These are phyloP conservation scores for Vaccinium darrowii DNA, from an alignment of 148 eudicot species.

Conservation along the genomic window DNA sequence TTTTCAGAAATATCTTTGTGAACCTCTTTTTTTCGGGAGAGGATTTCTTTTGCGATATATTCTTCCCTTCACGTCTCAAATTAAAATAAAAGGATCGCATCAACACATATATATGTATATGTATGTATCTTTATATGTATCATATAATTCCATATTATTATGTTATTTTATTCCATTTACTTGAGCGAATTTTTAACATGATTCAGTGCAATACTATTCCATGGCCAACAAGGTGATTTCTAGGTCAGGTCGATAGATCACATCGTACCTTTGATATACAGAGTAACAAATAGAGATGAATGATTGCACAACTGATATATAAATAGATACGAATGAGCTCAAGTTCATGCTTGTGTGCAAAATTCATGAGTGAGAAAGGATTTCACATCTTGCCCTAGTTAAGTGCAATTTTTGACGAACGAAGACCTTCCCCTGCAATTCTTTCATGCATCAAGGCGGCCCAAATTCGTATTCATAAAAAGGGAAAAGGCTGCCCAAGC, in stretches of 20 bases:
- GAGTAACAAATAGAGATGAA: background rate
- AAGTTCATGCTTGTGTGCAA: background rate
- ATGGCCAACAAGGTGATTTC: background rate
- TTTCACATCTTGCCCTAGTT: constrained; percentile 3
- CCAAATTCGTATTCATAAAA: background rate
- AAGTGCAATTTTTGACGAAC: background rate
- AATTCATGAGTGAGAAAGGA: background rate
- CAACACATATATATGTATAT: background rate
- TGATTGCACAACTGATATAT: background rate
- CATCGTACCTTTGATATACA: too few species aligned
- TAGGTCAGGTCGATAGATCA: background rate
- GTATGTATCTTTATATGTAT: too few species aligned
- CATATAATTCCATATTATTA: too few species aligned
- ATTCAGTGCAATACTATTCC: background rate
- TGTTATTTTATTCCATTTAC: too few species aligned
- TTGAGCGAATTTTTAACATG: too few species aligned
- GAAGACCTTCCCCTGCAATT: background rate
- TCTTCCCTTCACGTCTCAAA: background rate
- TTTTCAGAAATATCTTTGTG: background rate
- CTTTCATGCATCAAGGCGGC: background rate
- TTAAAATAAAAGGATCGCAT: too few species aligned
- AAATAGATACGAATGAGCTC: background rate
- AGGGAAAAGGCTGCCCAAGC: background rate
- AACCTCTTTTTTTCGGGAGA: background rate
- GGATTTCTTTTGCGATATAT: background rate